Base-by-base conservation (phyloP, 306 rosid genomes). In the Trichosanthes truncata region DNA sequence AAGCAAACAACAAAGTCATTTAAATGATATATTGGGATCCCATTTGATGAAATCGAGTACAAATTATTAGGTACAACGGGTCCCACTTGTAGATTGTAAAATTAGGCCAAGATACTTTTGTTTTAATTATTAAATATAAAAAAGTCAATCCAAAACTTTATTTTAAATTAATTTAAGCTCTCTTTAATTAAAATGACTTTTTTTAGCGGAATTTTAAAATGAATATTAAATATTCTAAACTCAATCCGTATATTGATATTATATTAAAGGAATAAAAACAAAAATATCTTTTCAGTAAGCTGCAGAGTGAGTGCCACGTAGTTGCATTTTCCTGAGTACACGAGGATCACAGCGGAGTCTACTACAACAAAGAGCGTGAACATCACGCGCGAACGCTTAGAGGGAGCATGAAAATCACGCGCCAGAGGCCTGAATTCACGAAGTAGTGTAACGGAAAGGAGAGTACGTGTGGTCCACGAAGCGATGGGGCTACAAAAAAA, bases 391-490 rank as follows among this genome's bases (percentile, higher is more conserved):
- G 25, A 35, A 18, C 6, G 72, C 6, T 65, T 65, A 35, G 4
- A 38, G 17, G 49, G 29, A 20, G 14, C 46, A 5, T 67, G 29
- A 9, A 4, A 0, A 4, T 21, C 13, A 67, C 74, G 48, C 74
- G 43, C 74, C 75, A 65, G 36, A 66, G 3, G 3, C 68, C 73
- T 21, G 29, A 36, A 36, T n/a, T 68, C 20, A 36, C 75, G 53
- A 36, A 36, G 48, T 18, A n/a, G 0, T 18, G 29, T 4, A 12
- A 69, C 52, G 35, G 55, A 13, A 23, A 6, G 36, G 12, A 23
- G 76, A 69, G 55, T 13, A 69, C 59, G 77, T 72, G 77, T 72
- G 56, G 13, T 46, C 77, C 38, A 72, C 57, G 59, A 72, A 72
- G 23, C 57, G 57, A 46, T 13, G 3, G 17, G 13, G 13, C 11